These are phyloP conservation scores for Linum tenue DNA, from an alignment of 345 rosid genomes.

Conservation along the genomic window DNA sequence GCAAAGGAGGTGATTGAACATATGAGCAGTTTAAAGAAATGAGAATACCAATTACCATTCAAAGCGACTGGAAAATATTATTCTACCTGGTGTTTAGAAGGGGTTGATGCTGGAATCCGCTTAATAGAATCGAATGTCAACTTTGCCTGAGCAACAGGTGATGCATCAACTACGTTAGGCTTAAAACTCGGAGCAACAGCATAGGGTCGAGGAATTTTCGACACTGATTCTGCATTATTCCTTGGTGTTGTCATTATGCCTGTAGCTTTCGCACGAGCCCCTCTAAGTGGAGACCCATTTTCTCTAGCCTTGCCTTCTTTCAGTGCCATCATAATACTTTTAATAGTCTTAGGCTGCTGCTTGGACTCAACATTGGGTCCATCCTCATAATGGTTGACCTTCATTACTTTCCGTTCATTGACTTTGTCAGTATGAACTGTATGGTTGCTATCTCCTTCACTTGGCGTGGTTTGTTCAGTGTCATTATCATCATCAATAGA, in stretches of 20 bases:
- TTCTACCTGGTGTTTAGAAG: conserved; percentile 67
- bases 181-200: conserved; percentile 40
- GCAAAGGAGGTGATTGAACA: conserved; percentile 13
- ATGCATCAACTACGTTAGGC: conserved; percentile 33
- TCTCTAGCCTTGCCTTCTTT: conserved; percentile 91
- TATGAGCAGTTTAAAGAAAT: conserved; percentile 9
- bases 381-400: conserved; percentile 35
- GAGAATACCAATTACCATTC: background rate
- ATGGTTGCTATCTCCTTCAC: conserved; percentile 34
- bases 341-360: conserved; percentile 70
- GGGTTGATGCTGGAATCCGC: conserved; percentile 41
- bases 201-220: conserved; percentile 56
- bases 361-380: conserved; percentile 43
- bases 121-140: conserved; percentile 41
- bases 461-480: conserved; percentile 33
- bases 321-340: conserved; percentile 75
- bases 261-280: conserved; percentile 41
- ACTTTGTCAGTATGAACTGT: conserved; percentile 30
- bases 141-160: conserved; percentile 34
- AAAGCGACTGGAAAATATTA: conserved; percentile 1
- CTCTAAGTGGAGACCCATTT: conserved; percentile 76
- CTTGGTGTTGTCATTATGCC: conserved; percentile 35
- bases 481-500: conserved; percentile 60
- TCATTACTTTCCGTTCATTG: conserved; percentile 39
- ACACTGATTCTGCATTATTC: conserved; percentile 44